Conservation (phyloP, 129 eudicot species). For the Calendula officinalis region DNA sequence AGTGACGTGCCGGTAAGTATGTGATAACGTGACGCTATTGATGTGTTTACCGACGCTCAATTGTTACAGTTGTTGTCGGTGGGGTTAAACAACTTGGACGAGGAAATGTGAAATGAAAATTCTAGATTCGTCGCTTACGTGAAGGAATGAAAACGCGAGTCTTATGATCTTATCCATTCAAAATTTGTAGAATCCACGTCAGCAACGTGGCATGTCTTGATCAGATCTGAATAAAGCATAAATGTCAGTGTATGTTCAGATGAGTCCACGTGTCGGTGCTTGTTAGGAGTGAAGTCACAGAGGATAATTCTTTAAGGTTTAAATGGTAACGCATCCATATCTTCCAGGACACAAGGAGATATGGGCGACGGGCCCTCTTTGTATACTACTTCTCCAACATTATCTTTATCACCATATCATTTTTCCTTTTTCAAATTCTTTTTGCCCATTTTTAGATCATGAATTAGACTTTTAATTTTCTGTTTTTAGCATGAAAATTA, state of each 20-base stretch:
- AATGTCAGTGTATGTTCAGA: conserved; percentile 2
- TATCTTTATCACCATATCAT: not conserved
- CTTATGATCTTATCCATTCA: conserved; percentile 29
- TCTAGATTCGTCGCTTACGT: not conserved
- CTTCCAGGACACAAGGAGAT: conserved; percentile 6
- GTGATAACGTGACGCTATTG: too few relatives aligned
- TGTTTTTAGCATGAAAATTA: not conserved
- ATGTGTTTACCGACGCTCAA: too few relatives aligned
- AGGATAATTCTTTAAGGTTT: conserved; percentile 16
- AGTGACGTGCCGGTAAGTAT: too few relatives aligned
- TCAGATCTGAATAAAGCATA: not conserved
- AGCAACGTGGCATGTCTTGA: conserved; percentile 30
- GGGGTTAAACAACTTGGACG: too few relatives aligned
- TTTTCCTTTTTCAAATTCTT: not conserved
- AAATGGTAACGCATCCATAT: not conserved
- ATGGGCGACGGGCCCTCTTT: conserved; percentile 6
- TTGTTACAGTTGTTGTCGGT: too few relatives aligned
- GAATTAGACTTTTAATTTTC: not conserved
- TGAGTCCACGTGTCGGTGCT: conserved; percentile 15
- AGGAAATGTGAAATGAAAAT: not conserved
- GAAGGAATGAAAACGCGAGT: not conserved
- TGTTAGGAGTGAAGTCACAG: not conserved
- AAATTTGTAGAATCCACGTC: not conserved
- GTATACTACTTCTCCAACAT: conserved; percentile 14
- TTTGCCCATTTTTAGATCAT: not conserved